A percentile compares a stretch with the other conserved stretches of the same genome.
Conservation (phyloP, 1,284 basidiomycete species). For the Clitocybe nebularis region DNA sequence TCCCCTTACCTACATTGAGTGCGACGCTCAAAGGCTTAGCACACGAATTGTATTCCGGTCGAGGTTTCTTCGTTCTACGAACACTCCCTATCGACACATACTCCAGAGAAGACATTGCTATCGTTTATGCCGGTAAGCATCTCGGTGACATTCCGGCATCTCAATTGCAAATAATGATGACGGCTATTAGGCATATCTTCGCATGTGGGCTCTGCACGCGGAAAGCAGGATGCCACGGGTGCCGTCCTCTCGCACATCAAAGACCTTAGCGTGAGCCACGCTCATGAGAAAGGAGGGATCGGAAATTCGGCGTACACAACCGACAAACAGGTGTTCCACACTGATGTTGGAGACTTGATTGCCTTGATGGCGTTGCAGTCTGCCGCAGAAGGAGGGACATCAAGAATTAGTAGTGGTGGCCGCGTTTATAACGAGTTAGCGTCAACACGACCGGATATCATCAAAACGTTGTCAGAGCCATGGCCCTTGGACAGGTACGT, state of each 20-base stretch:
- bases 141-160: background rate
- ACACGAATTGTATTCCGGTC: constrained; percentile 32
- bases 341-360: constrained; percentile 42
- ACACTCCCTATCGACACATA: constrained; percentile 34
- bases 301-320: constrained; percentile 44
- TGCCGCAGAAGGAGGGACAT: constrained; percentile 39
- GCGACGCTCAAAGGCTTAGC: constrained; percentile 25
- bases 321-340: constrained; percentile 46
- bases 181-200: constrained; percentile 33
- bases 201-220: constrained; percentile 37
- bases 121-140: constrained; percentile 29
- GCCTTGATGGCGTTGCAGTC: constrained; percentile 36
- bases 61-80: constrained; percentile 38
- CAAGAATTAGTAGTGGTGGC: constrained; percentile 38
- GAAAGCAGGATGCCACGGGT: constrained; percentile 36
- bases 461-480: constrained; percentile 34
- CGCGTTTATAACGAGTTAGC: constrained; percentile 45
- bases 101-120: constrained; percentile 28
- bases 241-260: constrained; percentile 46
- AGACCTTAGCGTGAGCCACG: constrained; percentile 37
- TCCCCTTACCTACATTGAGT: constrained; percentile 32
- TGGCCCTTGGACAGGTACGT: constrained; percentile 40
- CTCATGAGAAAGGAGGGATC: constrained; percentile 34
- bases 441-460: constrained; percentile 39
- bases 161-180: background rate